These are phyloP conservation scores for Dryas drummondii DNA, from an alignment of 306 rosid species.

Conservation along the genomic window DNA sequence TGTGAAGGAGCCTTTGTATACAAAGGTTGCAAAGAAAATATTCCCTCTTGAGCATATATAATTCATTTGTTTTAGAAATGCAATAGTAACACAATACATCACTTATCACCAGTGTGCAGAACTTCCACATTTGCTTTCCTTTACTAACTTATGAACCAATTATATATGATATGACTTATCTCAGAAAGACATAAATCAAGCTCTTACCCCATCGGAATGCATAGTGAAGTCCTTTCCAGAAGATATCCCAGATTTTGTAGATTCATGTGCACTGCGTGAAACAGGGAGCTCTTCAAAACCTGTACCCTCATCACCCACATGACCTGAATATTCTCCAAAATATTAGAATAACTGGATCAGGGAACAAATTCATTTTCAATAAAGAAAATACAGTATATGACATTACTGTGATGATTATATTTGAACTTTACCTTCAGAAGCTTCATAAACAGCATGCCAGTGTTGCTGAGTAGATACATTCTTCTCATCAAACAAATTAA, in stretches of 20 bases:
- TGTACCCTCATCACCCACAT: conserved; percentile 18
- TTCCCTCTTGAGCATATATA: too few relatives aligned
- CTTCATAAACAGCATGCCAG: conserved; percentile 21
- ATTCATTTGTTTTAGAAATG: too few relatives aligned
- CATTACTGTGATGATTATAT: neutral
- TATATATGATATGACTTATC: neutral
- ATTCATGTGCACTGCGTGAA: conserved; percentile 26
- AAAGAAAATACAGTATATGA: neutral
- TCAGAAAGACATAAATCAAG: conserved; percentile 6
- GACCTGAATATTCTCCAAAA: conserved; percentile 35
- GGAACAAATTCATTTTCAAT: neutral
- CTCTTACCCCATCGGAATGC: conserved; percentile 47
- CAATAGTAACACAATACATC: too few relatives aligned
- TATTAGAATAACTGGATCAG: conserved; percentile 5
- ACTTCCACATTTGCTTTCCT: neutral
- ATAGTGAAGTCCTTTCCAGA: conserved; percentile 17
- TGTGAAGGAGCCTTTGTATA: too few relatives aligned
- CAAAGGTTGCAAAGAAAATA: too few relatives aligned
- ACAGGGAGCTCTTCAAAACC: conserved; percentile 35
- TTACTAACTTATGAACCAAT: neutral
- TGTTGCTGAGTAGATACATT: conserved; percentile 2
- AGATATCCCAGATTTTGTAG: conserved; percentile 29
- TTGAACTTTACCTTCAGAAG: conserved; percentile 31
- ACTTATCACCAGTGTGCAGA: neutral
- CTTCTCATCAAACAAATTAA: conserved; percentile 21